Percentiles rank a stretch among this genome's conserved stretches.
These are phyloP conservation scores for Lithohypha guttulata DNA, from an alignment of 2,329 filamentous ascomycete species.

Conservation along the genomic window DNA sequence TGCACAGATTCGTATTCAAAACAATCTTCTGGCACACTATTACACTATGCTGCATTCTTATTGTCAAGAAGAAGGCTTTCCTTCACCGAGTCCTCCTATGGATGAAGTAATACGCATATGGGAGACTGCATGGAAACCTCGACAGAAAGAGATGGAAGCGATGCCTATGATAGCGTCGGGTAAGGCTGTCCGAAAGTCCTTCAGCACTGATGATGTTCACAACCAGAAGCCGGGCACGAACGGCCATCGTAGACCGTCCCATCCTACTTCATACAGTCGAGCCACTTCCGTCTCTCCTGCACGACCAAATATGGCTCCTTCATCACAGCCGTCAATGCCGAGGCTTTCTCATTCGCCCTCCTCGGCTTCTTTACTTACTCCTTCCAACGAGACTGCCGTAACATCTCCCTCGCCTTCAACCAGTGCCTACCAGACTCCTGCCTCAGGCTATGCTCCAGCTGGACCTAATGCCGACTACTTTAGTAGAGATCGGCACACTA, in stretches of 20 bases:
- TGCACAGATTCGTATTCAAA: conserved; percentile 64
- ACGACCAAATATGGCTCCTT: conserved; percentile 23
- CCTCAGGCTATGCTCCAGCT: conserved; percentile 28
- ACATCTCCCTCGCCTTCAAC: conserved; percentile 21
- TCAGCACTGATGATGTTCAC: conserved; percentile 39
- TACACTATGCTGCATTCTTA: conserved; percentile 69
- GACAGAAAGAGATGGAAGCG: conserved; percentile 56
- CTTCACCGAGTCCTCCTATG: conserved; percentile 61
- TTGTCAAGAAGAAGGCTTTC: conserved; percentile 57
- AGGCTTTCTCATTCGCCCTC: conserved; percentile 25
- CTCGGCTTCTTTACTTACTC: conserved; percentile 25
- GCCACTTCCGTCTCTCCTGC: conserved; percentile 25
- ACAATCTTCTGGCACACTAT: conserved; percentile 63
- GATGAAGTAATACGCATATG: conserved; percentile 58
- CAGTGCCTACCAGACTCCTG: conserved; percentile 22
- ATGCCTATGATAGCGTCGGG: conserved; percentile 55
- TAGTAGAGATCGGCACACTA: conserved; percentile 31
- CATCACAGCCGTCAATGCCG: conserved; percentile 22
- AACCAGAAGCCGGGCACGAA: conserved; percentile 36
- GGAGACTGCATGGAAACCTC: conserved; percentile 51
- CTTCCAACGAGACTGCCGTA: conserved; percentile 20
- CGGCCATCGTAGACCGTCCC: conserved; percentile 31
- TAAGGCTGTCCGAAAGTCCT: conserved; percentile 51
- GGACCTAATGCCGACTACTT: conserved; percentile 38
- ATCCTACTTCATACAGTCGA: conserved; percentile 24